Percentiles rank a stretch among this genome's conserved stretches.
phyloP scores from a whole-genome alignment of 192 early-diverging fungal genomes.

The Irineochytrium annulatum region DNA sequence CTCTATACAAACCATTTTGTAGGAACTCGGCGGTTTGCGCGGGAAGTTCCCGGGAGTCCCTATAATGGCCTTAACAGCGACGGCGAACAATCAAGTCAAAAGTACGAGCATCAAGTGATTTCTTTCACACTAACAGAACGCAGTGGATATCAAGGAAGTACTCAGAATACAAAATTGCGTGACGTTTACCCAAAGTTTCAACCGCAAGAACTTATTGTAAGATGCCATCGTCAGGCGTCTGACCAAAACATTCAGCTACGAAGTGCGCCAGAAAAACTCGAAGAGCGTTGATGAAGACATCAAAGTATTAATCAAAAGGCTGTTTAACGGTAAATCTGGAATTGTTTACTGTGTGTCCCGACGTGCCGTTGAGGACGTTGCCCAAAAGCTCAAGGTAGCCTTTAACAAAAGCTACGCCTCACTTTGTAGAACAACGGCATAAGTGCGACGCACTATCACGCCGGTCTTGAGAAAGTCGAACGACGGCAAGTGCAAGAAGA shows the following conservation, averaged over 20 bases:
- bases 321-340: slow-evolving; percentile 66
- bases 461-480: slow-evolving; percentile 76
- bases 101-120: slow-evolving; percentile 24
- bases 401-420: neutral
- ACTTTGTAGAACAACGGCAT: slow-evolving; percentile 44
- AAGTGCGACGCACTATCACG: slow-evolving; percentile 79
- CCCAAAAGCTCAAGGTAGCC: slow-evolving; percentile 57
- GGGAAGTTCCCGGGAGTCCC: slow-evolving; percentile 71
- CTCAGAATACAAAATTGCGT: slow-evolving; percentile 68
- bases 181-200: slow-evolving; percentile 81
- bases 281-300: slow-evolving; percentile 71
- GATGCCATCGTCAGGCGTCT: neutral
- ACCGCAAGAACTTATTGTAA: slow-evolving; percentile 65
- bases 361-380: slow-evolving; percentile 74
- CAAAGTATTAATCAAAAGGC: slow-evolving; percentile 58
- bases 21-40: slow-evolving; percentile 59
- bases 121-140: neutral
- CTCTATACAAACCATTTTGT: slow-evolving; percentile 1
- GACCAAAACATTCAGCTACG: slow-evolving; percentile 31
- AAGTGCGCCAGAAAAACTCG: slow-evolving; percentile 49
- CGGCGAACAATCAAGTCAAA: slow-evolving; percentile 86
- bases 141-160: slow-evolving; percentile 71
- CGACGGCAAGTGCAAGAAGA: slow-evolving; percentile 68
- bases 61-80: slow-evolving; percentile 93
- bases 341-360: slow-evolving; percentile 91